Base-by-base conservation (phyloP, 768 basidiomycete species). In the Fibroporia radiculosa region DNA sequence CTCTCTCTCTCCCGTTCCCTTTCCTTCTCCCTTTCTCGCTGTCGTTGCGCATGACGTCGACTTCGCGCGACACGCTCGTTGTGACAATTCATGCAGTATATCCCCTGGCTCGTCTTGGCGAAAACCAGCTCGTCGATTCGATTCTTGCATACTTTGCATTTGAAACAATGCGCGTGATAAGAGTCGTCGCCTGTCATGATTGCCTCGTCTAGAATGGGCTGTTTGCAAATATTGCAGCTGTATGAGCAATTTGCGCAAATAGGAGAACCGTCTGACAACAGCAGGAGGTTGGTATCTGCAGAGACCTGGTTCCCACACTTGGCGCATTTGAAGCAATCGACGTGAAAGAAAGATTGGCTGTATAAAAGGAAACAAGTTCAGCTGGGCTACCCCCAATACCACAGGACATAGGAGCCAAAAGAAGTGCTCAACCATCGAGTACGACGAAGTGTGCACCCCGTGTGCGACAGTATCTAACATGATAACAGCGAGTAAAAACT, bases 141-240 rank as follows among this genome's bases (percentile, higher is more conserved):
- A 60, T 86, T 84, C 62, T 79, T 80, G 70, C 96, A 99, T 41
- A 92, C 84, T 57, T 90, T 85, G 70, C 96, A 99, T 55, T 95
- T 93, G 73, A 99, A 99, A 68, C 96, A 99, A 52, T 93, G 87
- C 4, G 96, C 93, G 62, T 98, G 96, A 56, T 98, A 99, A 0
- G 92, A 91, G 61, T 98, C 96, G 64, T 99, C 93, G 48, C 92
- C 96, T 6, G 96, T 95, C 90, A 99, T 97, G 63, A 98, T 97
- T 8, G 96, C 96, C 60, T 99, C 96, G 68, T 99, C 93, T 45
- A 93, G 83, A 52, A 99, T 99, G 35, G 93, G 89, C 45, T 80
- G 80, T 36, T 82, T 82, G 68, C 96, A 99, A 46, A 97, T 84
- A 59, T 85, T 95, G 73, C 96, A 99, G 56, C 83, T 83, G 69